phyloP scores from a whole-genome alignment of 2,329 filamentous ascomycete species.

The Orbilia blumenaviensis region DNA sequence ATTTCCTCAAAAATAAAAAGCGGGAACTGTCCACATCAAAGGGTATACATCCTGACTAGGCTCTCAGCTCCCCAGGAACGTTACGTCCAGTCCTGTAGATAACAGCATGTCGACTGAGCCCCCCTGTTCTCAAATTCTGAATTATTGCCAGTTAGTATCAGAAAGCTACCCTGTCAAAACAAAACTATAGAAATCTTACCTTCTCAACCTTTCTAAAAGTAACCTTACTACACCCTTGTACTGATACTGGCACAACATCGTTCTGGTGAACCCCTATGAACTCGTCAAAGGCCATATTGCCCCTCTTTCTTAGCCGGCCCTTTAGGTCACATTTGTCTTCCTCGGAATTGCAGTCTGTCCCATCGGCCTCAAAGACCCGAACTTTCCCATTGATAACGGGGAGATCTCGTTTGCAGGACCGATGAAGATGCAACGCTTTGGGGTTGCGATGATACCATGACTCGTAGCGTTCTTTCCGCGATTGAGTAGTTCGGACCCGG shows the following conservation, averaged over 20 bases:
- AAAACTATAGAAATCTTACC: not conserved
- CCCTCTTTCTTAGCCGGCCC: constrained; percentile 2
- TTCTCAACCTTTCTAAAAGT: constrained; percentile 30
- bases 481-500: not conserved
- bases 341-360: not conserved
- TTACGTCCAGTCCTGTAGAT: constrained; percentile 26
- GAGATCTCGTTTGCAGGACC: not conserved
- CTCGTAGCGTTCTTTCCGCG: constrained; percentile 19
- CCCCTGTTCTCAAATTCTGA: constrained; percentile 31
- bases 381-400: not conserved
- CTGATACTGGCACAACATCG: constrained; percentile 10
- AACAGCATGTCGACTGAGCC: constrained; percentile 25
- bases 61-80: constrained; percentile 34
- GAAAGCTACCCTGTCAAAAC: not conserved
- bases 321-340: constrained; percentile 16
- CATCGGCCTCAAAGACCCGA: not conserved
- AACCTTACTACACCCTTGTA: constrained; percentile 10
- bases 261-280: constrained; percentile 24
- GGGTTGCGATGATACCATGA: constrained; percentile 11
- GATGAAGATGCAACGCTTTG: not conserved
- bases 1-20: not conserved
- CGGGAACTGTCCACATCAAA: too few species aligned
- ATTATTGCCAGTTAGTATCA: constrained; percentile 18
- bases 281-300: constrained; percentile 24
- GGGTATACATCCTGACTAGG: not conserved